Percentiles rank a stretch among this genome's conserved stretches.
phyloP scores from a whole-genome alignment of 345 rosid genomes.

The Populus simonii region DNA sequence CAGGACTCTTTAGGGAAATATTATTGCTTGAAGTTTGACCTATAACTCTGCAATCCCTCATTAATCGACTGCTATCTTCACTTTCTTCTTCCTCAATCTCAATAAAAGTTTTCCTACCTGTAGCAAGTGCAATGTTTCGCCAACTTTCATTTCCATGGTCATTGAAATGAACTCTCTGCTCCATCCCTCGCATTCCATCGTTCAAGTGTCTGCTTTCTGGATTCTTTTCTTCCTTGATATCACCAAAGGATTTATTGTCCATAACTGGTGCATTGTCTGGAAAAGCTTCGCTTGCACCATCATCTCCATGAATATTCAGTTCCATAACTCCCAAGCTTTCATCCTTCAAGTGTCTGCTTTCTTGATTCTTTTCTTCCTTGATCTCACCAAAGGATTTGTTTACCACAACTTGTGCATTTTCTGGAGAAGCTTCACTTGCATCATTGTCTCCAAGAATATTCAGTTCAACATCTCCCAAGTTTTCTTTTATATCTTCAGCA shows the following conservation, averaged over 20 bases:
- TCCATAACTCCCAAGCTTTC: conserved; percentile 5
- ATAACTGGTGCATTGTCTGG: background rate
- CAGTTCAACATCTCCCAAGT: conserved; percentile 6
- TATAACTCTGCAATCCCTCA: conserved; percentile 14
- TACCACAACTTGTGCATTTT: background rate
- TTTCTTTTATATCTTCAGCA: conserved; percentile 4
- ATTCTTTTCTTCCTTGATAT: conserved; percentile 14
- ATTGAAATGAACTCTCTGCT: conserved; percentile 8
- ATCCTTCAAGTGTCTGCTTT: background rate
- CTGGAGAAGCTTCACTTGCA: background rate
- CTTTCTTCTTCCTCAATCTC: conserved; percentile 70
- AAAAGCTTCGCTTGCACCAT: background rate
- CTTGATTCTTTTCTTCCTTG: conserved; percentile 14
- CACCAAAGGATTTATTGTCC: background rate
- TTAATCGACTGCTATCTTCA: conserved; percentile 18
- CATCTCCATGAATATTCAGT: conserved; percentile 8
- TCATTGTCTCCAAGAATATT: conserved; percentile 1
- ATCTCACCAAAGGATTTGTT: conserved; percentile 15
- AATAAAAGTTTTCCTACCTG: conserved; percentile 28
- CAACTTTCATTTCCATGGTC: conserved; percentile 14
- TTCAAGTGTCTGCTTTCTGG: conserved; percentile 2
- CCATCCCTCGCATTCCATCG: conserved; percentile 4
- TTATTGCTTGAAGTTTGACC: conserved; percentile 9
- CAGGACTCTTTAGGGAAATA: conserved; percentile 10
- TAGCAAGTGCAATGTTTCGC: conserved; percentile 12